Conservation (phyloP, 202 grass and related monocot species). For the Zizania palustris region DNA sequence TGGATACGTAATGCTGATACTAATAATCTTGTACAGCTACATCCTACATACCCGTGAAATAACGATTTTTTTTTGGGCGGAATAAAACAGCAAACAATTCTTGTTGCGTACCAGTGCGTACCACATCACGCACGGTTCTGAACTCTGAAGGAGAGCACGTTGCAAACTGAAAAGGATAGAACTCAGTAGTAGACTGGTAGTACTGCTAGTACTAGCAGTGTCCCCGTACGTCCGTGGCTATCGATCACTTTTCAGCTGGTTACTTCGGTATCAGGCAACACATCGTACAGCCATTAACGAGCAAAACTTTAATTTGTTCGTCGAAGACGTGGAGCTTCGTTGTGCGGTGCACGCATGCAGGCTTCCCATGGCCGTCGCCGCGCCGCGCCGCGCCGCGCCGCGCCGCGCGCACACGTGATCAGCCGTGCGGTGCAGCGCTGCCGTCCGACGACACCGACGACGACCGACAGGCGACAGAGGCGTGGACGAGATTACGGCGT, state of each 20-base stretch:
- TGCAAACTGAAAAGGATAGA: neutral
- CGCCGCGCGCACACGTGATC: neutral
- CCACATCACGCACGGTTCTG: no score
- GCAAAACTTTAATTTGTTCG: no score
- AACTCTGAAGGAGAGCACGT: neutral
- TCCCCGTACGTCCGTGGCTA: neutral
- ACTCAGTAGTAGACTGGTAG: no score
- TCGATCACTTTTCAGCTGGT: neutral
- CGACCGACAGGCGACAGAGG: neutral
- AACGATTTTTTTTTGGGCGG: no score
- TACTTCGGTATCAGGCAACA: conserved; percentile 3
- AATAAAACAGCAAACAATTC: no score
- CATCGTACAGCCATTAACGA: neutral
- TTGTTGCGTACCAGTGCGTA: no score
- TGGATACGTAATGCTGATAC: no score
- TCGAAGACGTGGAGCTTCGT: neutral
- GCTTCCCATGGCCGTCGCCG: no score
- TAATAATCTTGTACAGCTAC: no score
- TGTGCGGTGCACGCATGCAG: neutral
- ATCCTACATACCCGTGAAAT: neutral
- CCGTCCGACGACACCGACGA: neutral
- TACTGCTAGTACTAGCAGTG: neutral
- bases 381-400: neutral
- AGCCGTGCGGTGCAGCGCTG: neutral
- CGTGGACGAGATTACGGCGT: neutral